These are phyloP conservation scores for Alternaria sp. DNA, from an alignment of 2,329 filamentous ascomycete species.

Conservation along the genomic window DNA sequence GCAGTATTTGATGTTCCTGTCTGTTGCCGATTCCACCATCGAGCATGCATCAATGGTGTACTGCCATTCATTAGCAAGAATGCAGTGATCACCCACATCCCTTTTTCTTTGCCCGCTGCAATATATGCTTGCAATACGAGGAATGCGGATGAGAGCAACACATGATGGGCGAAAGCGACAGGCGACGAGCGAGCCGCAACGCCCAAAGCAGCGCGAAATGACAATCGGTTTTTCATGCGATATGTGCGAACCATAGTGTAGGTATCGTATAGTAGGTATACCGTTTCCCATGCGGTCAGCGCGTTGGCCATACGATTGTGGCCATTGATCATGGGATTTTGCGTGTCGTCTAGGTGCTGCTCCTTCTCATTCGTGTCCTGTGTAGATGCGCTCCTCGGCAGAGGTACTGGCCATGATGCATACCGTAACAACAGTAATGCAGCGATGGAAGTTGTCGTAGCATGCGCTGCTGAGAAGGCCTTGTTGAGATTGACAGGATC, in stretches of 20 bases:
- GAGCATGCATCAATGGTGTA: conserved; percentile 1
- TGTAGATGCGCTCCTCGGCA: neutral
- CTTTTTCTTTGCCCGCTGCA: neutral
- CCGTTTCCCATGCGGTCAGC: neutral
- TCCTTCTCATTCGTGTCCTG: neutral
- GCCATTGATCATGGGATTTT: neutral
- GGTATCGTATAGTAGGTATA: neutral
- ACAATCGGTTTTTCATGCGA: neutral
- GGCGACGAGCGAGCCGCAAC: neutral
- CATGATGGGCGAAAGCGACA: neutral
- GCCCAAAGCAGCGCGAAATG: neutral
- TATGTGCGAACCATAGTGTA: neutral
- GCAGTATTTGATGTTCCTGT: neutral
- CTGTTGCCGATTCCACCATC: conserved; percentile 1
- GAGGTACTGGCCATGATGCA: neutral
- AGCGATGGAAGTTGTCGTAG: neutral
- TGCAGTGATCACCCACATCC: conserved; percentile 1
- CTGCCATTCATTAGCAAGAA: conserved; percentile 2
- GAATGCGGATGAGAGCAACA: conserved; percentile 4
- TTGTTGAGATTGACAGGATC: neutral
- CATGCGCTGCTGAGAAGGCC: conserved; percentile 1
- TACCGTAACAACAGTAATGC: conserved; percentile 1
- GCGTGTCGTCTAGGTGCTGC: neutral
- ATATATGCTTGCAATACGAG: conserved; percentile 1
- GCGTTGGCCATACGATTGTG: neutral